A percentile compares a stretch with the other conserved stretches of the same genome.
phyloP scores from a whole-genome alignment of 352 stramenopile genomes.

The Pilasporangium apinafurcum region DNA sequence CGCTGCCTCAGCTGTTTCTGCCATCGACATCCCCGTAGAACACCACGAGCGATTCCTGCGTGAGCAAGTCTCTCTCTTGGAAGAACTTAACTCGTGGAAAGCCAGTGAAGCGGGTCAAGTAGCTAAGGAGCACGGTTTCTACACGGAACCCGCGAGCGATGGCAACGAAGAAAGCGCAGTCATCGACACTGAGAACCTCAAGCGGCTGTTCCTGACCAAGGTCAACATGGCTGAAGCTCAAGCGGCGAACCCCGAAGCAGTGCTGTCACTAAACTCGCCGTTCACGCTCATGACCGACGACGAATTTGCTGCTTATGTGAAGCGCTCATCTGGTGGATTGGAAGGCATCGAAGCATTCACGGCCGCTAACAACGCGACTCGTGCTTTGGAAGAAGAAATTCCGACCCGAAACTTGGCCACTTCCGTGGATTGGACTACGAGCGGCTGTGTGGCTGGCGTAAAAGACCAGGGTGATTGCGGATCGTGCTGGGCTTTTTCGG shows the following conservation, averaged over 20 bases:
- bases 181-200: too few relatives aligned
- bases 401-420: slow-evolving; percentile 1
- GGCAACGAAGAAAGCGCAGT: too few relatives aligned
- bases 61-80: too few relatives aligned
- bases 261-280: slow-evolving; percentile 6
- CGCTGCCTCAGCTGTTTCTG: too few relatives aligned
- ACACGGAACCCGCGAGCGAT: too few relatives aligned
- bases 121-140: slow-evolving; percentile 6
- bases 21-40: too few relatives aligned
- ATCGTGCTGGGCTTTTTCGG: slow-evolving; percentile 10
- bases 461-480: slow-evolving; percentile 17
- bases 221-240: not conserved
- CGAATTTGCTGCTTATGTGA: slow-evolving; percentile 3
- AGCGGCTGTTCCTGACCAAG: slow-evolving; percentile 2
- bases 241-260: slow-evolving; percentile 2
- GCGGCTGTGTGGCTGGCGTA: slow-evolving; percentile 12
- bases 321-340: not conserved
- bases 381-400: not conserved
- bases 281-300: slow-evolving; percentile 9
- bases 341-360: not conserved
- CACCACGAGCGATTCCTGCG: too few relatives aligned
- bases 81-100: too few relatives aligned
- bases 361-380: not conserved
- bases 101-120: slow-evolving; percentile 6
- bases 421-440: slow-evolving; percentile 9